Conservation (phyloP, 768 basidiomycete species). For the Phaeotremella skinneri region DNA sequence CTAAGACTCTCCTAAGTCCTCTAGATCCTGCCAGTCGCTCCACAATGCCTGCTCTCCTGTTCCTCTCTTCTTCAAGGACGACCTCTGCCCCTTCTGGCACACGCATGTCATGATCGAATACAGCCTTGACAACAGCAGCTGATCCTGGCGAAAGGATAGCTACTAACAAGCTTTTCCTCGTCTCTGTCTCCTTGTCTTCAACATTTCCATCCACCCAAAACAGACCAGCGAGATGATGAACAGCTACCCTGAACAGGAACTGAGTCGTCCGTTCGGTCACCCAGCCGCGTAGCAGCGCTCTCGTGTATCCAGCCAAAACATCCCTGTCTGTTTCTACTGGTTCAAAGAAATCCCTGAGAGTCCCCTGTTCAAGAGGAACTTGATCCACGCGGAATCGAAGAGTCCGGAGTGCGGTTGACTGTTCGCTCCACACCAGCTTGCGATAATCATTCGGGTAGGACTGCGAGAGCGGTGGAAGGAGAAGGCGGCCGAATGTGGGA, state of each 20-base stretch:
- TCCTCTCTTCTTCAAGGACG: not conserved
- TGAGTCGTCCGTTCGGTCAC: constrained; percentile 21
- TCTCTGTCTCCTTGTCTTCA: constrained; percentile 8
- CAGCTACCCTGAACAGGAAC: constrained; percentile 37
- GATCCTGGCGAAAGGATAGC: constrained; percentile 2
- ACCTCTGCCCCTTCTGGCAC: not conserved
- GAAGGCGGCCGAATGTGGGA: constrained; percentile 67
- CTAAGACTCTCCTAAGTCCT: not conserved
- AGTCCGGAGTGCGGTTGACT: constrained; percentile 56
- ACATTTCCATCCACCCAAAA: constrained; percentile 14
- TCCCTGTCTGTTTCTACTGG: constrained; percentile 40
- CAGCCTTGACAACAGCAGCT: not conserved
- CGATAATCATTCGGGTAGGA: constrained; percentile 78
- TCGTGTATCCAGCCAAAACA: constrained; percentile 31
- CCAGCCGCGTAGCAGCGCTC: constrained; percentile 28
- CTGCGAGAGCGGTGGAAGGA: constrained; percentile 75
- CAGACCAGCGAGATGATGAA: constrained; percentile 27
- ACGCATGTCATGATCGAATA: not conserved
- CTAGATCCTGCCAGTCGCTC: not conserved
- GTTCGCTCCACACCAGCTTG: constrained; percentile 78
- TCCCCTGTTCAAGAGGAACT: constrained; percentile 31
- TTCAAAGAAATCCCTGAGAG: constrained; percentile 24
- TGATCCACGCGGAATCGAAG: constrained; percentile 50
- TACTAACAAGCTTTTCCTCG: constrained; percentile 14
- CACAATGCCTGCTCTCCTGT: not conserved